Conservation (phyloP, 2,329 filamentous ascomycete genomes). For the Ilyonectria sp. region DNA sequence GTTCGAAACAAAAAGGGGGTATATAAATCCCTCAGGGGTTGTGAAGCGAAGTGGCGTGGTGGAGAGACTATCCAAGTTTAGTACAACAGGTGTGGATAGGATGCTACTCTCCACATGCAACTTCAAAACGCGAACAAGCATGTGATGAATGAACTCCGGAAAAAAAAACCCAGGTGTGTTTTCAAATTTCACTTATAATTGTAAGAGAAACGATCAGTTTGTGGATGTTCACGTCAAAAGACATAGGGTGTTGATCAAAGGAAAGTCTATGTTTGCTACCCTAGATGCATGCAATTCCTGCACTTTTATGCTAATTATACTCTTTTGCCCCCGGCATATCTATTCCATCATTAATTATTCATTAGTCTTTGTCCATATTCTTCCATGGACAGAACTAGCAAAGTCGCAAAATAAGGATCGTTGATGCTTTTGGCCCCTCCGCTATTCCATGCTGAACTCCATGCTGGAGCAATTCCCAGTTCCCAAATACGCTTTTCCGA, state of each 20-base stretch:
- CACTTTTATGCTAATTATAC: too few relatives aligned
- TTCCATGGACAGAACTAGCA: background rate
- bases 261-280: too few relatives aligned
- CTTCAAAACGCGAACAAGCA: too few relatives aligned
- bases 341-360: background rate
- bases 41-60: background rate
- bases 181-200: too few relatives aligned
- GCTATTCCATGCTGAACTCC: background rate
- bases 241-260: too few relatives aligned
- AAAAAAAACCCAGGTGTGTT: too few relatives aligned
- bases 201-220: too few relatives aligned
- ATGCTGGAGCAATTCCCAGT: background rate
- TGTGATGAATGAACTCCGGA: too few relatives aligned
- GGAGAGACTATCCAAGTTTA: background rate
- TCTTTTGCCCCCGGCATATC: too few relatives aligned
- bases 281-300: too few relatives aligned
- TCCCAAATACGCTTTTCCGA: background rate
- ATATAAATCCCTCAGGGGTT: background rate
- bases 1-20: background rate
- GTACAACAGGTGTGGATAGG: background rate
- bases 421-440: constrained; percentile 2
- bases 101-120: background rate
- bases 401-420: background rate
- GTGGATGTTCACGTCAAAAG: too few relatives aligned
- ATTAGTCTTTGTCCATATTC: background rate